Base-by-base conservation (phyloP, 495 filamentous ascomycete species). In the Daldinia childiae region DNA sequence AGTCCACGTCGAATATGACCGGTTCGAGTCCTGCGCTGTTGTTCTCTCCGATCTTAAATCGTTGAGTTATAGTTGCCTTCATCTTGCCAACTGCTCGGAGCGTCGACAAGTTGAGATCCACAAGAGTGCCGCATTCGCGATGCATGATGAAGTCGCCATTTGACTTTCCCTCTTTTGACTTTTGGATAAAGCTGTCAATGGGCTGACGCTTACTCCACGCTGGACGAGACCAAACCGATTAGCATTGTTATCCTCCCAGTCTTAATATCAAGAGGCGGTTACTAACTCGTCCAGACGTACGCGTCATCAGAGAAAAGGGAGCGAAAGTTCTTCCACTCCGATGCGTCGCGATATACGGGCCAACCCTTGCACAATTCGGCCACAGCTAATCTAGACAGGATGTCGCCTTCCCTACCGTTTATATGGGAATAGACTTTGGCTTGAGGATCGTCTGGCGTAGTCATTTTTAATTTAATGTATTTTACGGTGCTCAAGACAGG, bases 51-150 rank as follows among this genome's bases (percentile, higher is more conserved):
- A 86, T 80, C 3, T 51, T 73, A 78, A 91, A 90, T 34, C 89
- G 84, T 76, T 91, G 89, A 1, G 89, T 90, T 76, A 90, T 91
- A 45, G 88, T 90, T 1, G 89, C 89, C 76, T 91, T 91, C 87
- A 91, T 87, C 79, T 90, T 91, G 66, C 87, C 87, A 6, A 91
- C 84, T n/a, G 88, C 89, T n/a, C 88, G 86, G 27, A 41, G 69
- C 17, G 64, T 80, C 36, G 72, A 67, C 15, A 77, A 66, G 34
- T 77, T 82, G 55, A 90, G 84, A 66, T 91, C 89, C 5, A 82
- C 87, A 7, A 86, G 81, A 0, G 82, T 83, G 27, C 88, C 88
- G 75, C 89, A 88, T 76, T 85, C 83, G 61, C 88, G 87, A 73
- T 90, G 88, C 87, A 90, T 88, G 80, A 91, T 90, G 79, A 90